These are phyloP conservation scores for Arbutus unedo DNA, from an alignment of 148 eudicot species.

Conservation along the genomic window DNA sequence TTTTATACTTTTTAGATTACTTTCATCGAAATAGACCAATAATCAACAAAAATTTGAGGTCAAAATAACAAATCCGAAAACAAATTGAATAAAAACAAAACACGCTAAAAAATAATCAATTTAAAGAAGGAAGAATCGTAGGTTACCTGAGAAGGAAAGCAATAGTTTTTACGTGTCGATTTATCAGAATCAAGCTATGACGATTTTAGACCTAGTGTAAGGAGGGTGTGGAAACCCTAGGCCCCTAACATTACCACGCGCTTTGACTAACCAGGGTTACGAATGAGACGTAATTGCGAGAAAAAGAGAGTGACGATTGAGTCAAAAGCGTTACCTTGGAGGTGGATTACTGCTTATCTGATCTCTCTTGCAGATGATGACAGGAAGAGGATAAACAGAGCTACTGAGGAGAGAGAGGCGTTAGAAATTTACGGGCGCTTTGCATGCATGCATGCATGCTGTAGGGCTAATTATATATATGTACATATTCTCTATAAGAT, in stretches of 20 bases:
- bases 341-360: not conserved
- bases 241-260: not conserved
- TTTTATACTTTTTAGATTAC: no score
- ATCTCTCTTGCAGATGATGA: not conserved
- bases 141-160: not conserved
- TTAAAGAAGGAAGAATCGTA: no score
- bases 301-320: not conserved
- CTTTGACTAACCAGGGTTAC: not conserved
- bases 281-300: not conserved
- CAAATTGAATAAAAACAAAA: no score
- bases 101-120: not conserved
- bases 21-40: no score
- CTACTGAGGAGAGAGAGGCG: not conserved
- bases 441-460: no score
- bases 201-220: not conserved
- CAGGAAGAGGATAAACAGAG: not conserved
- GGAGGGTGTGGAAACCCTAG: not conserved
- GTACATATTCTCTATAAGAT: no score
- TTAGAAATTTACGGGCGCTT: no score
- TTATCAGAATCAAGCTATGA: no score
- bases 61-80: no score
- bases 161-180: not conserved
- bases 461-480: no score
- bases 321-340: not conserved
- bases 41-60: no score